These are phyloP conservation scores for Salinomyces thailandicus DNA, from an alignment of 2,329 filamentous ascomycete species.

Conservation along the genomic window DNA sequence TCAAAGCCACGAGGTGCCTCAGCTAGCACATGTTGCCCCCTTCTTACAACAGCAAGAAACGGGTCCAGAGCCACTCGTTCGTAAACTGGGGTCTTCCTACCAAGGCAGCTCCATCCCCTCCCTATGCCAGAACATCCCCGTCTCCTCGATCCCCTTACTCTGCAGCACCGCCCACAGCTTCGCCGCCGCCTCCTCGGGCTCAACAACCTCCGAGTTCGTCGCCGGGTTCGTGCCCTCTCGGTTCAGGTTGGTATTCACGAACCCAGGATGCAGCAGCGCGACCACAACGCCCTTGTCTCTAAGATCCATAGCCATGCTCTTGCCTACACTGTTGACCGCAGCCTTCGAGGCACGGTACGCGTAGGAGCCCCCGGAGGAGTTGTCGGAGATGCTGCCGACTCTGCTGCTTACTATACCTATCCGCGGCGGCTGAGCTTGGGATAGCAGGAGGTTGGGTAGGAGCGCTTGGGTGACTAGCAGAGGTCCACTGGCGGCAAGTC, in stretches of 20 bases:
- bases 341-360: slow-evolving; percentile 37
- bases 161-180: slow-evolving; percentile 35
- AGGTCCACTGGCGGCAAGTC: slow-evolving; percentile 26
- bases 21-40: too few relatives aligned
- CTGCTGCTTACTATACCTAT: slow-evolving; percentile 35
- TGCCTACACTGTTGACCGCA: slow-evolving; percentile 36
- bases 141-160: slow-evolving; percentile 31
- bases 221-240: slow-evolving; percentile 12
- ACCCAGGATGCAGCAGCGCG: slow-evolving; percentile 35
- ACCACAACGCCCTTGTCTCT: slow-evolving; percentile 31
- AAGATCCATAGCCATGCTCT: slow-evolving; percentile 35
- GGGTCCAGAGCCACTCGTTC: too few relatives aligned
- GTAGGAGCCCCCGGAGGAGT: slow-evolving; percentile 33
- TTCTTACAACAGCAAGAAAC: too few relatives aligned
- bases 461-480: slow-evolving; percentile 36
- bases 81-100: slow-evolving; percentile 24
- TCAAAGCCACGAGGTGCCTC: too few relatives aligned
- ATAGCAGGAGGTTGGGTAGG: slow-evolving; percentile 30
- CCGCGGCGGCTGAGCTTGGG: slow-evolving; percentile 19
- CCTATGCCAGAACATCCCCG: slow-evolving; percentile 36
- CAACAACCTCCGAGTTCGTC: slow-evolving; percentile 29
- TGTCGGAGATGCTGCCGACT: slow-evolving; percentile 35
- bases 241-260: slow-evolving; percentile 30
- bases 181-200: slow-evolving; percentile 35
- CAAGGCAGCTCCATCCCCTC: slow-evolving; percentile 36